Evolutionary conservation across 73 alveolate genomes (phyloP).

Genomic region (Chromera velia): DNA sequence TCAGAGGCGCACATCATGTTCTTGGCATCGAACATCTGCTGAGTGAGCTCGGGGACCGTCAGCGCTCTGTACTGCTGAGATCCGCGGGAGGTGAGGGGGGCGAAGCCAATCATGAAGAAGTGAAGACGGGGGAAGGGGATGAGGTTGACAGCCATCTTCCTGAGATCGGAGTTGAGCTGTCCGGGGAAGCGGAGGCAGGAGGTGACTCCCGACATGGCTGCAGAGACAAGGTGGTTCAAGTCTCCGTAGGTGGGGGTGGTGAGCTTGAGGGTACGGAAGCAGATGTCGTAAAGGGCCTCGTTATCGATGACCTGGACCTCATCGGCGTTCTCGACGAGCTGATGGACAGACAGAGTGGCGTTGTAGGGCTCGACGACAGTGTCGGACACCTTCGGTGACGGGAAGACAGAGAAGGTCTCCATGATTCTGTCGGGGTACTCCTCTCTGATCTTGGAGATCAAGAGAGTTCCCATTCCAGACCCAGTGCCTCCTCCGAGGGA

Average conservation of each 20-base stretch:
- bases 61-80: conserved; percentile 90
- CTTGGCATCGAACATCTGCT: conserved; percentile 96
- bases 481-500: conserved; percentile 93
- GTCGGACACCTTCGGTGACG: conserved; percentile 88
- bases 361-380: conserved; percentile 41
- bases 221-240: conserved; percentile 89
- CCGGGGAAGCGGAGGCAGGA: conserved; percentile 97
- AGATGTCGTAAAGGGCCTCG: conserved; percentile 72
- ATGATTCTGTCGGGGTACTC: conserved; percentile 88
- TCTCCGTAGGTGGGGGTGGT: conserved; percentile 97
- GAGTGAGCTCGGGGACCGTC: conserved; percentile 91
- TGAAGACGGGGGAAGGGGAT: conserved; percentile 97
- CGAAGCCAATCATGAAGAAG: conserved; percentile 95
- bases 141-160: conserved; percentile 92
- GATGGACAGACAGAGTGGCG: conserved; percentile 93
- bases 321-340: conserved; percentile 84
- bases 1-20: conserved; percentile 97
- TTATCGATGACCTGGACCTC: conserved; percentile 82
- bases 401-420: conserved; percentile 85
- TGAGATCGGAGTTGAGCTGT: conserved; percentile 84
- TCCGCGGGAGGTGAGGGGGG: conserved; percentile 96
- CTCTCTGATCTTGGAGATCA: conserved; percentile 85
- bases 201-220: conserved; percentile 90
- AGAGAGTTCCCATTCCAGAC: conserved; percentile 92
- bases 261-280: conserved; percentile 60